Evolutionary conservation across 2,329 filamentous ascomycete genomes (phyloP), one percentile per base, ranked within the genome.

Genomic region (Orbilia javanica): DNA sequence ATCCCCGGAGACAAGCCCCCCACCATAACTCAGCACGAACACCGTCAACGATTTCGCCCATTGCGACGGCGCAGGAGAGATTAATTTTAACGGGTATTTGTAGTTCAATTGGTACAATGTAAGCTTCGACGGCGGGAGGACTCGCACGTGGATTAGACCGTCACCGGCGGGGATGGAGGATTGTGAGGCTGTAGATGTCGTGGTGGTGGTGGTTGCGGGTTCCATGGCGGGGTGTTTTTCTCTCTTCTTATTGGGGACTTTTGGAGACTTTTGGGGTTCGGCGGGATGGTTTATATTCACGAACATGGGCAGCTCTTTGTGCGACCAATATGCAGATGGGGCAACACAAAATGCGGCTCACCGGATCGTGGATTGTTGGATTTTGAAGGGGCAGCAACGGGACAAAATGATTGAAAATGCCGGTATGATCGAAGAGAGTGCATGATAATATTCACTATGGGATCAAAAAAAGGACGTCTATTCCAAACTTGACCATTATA

Each of bases 11-110:
- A 99, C 92, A 13, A 99, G 89, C 1, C 96, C 96, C 50, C 96
- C 96, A 62, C 96, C 96, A 83, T 98, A 99, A 0, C 94, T 97
- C 60, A 99, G 88, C 42, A 98, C 87, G 83, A 97, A 98, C 46
- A 97, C 90, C 34, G 96, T 89, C 7, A 94, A 88, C 71, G 92
- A 92, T 80, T 88, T 87, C 71, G 90, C 88, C 46, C 88, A 86
- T 69, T 79, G 69, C 39, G 79, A 71, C 57, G 88, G 87, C 13
- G 90, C 88, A 0, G 95, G 93, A 0, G 94, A 92, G 79, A 99
- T 93, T 72, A 99, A 88, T 84, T 99, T 99, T 55, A 99, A 88
- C 0, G 96, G 96, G 82, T 98, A 99, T 83, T 97, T 93, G 83
- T 96, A 98, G 39, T 90, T 91, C 80, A 97, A 89, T 34, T 89